phyloP scores from a whole-genome alignment of 2,329 filamentous ascomycete genomes.

The Meredithiella fracta region DNA sequence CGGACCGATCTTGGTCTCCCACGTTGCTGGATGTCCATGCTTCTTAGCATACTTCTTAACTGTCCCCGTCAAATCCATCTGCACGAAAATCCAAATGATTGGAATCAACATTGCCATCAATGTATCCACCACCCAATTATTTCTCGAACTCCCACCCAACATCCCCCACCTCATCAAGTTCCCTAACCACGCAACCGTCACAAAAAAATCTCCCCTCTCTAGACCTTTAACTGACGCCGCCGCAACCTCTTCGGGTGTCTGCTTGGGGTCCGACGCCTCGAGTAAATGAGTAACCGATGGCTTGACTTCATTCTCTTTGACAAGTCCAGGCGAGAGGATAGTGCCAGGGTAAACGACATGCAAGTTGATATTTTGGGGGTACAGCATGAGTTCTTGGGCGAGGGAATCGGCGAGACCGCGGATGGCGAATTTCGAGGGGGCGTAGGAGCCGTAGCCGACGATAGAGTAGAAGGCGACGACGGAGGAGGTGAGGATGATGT shows the following conservation, averaged over 20 bases:
- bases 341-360: constrained; percentile 74
- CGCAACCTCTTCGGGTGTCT: constrained; percentile 67
- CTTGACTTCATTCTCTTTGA: constrained; percentile 61
- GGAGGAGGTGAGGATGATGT: constrained; percentile 79
- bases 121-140: constrained; percentile 44
- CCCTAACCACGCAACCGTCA: constrained; percentile 60
- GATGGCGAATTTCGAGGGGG: constrained; percentile 71
- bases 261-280: constrained; percentile 66
- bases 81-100: constrained; percentile 41
- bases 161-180: constrained; percentile 49
- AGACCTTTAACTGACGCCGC: constrained; percentile 51
- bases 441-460: constrained; percentile 70
- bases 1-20: constrained; percentile 18
- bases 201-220: constrained; percentile 63
- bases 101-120: constrained; percentile 36
- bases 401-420: constrained; percentile 70
- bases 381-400: constrained; percentile 68
- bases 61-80: constrained; percentile 39
- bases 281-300: constrained; percentile 62
- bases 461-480: constrained; percentile 59
- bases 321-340: constrained; percentile 60
- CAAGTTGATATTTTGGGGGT: constrained; percentile 66
- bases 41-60: constrained; percentile 39
- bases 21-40: constrained; percentile 40
- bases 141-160: constrained; percentile 39